Evolutionary conservation across 495 filamentous ascomycete species (phyloP).

Genomic region (Hypoxylon fragiforme): DNA sequence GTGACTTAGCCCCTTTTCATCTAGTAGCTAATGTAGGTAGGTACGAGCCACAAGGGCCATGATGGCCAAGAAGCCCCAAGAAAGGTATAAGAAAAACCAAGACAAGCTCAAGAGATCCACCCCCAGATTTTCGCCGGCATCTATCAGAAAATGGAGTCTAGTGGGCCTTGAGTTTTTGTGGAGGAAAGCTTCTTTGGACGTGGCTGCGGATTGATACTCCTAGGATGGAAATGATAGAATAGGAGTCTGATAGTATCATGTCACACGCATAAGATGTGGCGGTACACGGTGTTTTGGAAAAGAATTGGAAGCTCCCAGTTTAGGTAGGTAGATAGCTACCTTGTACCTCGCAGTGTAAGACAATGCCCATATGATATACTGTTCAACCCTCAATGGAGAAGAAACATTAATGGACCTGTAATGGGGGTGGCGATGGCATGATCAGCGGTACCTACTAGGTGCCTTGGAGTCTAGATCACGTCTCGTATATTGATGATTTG

Average conservation of each 20-base stretch:
- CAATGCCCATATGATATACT: constrained; percentile 11
- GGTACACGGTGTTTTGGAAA: no score
- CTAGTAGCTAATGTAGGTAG: no score
- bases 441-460: constrained; percentile 5
- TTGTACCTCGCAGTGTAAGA: no score
- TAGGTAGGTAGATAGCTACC: no score
- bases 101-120: constrained; percentile 12
- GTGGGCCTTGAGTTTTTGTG: constrained; percentile 7
- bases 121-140: constrained; percentile 18
- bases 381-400: no score
- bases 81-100: background rate
- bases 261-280: no score
- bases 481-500: constrained; percentile 12
- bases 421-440: constrained; percentile 22
- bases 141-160: constrained; percentile 6
- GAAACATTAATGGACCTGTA: no score
- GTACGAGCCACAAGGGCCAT: no score
- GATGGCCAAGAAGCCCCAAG: constrained; percentile 8
- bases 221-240: background rate
- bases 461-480: constrained; percentile 18
- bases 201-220: background rate
- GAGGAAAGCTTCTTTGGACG: constrained; percentile 29
- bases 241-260: background rate
- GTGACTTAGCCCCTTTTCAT: no score
- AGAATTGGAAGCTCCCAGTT: no score